These are phyloP conservation scores for Puccinia hordei DNA, from an alignment of 1,284 basidiomycete species.

Conservation along the genomic window DNA sequence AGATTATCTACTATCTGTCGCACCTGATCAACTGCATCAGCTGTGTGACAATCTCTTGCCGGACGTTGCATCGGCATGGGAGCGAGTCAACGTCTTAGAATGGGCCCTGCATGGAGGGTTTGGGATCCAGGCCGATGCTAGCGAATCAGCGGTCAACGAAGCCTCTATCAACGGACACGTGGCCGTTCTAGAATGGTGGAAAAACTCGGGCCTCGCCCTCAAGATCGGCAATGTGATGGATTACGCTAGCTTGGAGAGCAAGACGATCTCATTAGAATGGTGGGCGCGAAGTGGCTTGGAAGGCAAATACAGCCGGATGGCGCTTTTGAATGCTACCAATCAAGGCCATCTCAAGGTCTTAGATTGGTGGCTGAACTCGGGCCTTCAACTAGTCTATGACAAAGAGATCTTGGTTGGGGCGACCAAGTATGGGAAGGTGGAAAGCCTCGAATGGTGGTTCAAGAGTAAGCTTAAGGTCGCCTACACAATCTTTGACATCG, in stretches of 20 bases:
- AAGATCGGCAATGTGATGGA: conserved; percentile 80
- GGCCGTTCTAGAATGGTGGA: conserved; percentile 79
- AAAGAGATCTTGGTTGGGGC: conserved; percentile 74
- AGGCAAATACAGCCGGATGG: conserved; percentile 72
- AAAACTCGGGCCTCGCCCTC: conserved; percentile 65
- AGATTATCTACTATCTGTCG: conserved; percentile 69
- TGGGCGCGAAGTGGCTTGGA: conserved; percentile 73
- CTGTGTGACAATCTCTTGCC: conserved; percentile 54
- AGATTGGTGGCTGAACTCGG: conserved; percentile 77
- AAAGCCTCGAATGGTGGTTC: conserved; percentile 82
- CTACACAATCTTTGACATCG: conserved; percentile 76
- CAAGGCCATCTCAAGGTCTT: conserved; percentile 76
- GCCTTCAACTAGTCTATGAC: conserved; percentile 74
- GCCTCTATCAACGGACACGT: conserved; percentile 61
- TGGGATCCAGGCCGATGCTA: conserved; percentile 32
- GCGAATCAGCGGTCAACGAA: conserved; percentile 53
- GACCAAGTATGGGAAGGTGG: conserved; percentile 74
- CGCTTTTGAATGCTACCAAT: conserved; percentile 73
- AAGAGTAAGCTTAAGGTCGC: conserved; percentile 72
- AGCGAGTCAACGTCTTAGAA: conserved; percentile 59
- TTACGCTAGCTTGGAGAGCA: conserved; percentile 71
- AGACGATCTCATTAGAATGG: conserved; percentile 67
- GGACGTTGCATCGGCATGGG: conserved; percentile 57
- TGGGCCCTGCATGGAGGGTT: conserved; percentile 63
- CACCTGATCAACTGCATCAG: conserved; percentile 59